These are phyloP conservation scores for Fusarium lateritium DNA, from an alignment of 2,329 filamentous ascomycete genomes.

Conservation along the genomic window DNA sequence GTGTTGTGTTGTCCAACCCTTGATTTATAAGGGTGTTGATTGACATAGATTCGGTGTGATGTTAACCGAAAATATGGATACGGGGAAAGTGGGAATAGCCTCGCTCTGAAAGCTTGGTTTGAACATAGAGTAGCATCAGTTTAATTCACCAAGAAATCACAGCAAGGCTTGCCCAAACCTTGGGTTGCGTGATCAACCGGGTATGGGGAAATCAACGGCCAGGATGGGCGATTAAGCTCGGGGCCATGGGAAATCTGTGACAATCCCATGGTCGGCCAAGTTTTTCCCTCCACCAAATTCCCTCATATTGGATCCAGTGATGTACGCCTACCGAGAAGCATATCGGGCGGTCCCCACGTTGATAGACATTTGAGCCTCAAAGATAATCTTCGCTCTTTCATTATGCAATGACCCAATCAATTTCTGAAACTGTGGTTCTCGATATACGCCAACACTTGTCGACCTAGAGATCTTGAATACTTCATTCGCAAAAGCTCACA, in stretches of 20 bases:
- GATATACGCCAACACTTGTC: slow-evolving; percentile 30
- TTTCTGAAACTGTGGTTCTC: slow-evolving; percentile 27
- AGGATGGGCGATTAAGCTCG: slow-evolving; percentile 29
- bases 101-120: slow-evolving; percentile 10
- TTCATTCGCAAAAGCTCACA: not conserved
- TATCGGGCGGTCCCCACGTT: slow-evolving; percentile 36
- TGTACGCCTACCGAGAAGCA: slow-evolving; percentile 37
- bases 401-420: slow-evolving; percentile 4
- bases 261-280: slow-evolving; percentile 35
- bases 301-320: slow-evolving; percentile 25
- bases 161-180: slow-evolving; percentile 1
- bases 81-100: slow-evolving; percentile 23
- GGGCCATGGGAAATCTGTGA: slow-evolving; percentile 37
- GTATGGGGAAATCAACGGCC: slow-evolving; percentile 34
- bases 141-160: slow-evolving; percentile 2
- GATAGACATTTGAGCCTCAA: slow-evolving; percentile 39
- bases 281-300: slow-evolving; percentile 16
- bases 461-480: slow-evolving; percentile 24
- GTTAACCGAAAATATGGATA: not conserved
- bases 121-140: slow-evolving; percentile 1
- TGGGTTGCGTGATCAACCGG: slow-evolving; percentile 1
- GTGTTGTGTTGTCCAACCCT: slow-evolving; percentile 6
- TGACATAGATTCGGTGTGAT: slow-evolving; percentile 14
- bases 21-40: slow-evolving; percentile 11
- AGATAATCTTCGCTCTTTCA: slow-evolving; percentile 6